A percentile compares a stretch with the other conserved stretches of the same genome.
These are phyloP conservation scores for Solanum bulbocastanum DNA, from an alignment of 257 asterid species.

Conservation along the genomic window DNA sequence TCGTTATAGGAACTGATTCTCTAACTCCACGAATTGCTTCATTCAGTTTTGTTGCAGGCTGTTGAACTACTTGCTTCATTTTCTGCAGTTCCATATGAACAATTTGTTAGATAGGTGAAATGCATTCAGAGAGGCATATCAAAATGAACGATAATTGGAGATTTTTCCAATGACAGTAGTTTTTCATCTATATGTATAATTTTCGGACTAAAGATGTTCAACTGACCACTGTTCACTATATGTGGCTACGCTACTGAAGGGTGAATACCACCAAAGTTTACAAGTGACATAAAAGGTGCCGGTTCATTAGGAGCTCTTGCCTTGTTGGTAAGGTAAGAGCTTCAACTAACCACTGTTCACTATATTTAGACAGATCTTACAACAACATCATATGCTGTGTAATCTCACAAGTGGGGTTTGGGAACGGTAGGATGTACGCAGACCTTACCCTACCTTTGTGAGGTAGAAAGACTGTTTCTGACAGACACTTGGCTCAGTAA, in stretches of 20 bases:
- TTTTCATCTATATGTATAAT: neutral
- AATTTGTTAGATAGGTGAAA: neutral
- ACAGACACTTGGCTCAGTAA: neutral
- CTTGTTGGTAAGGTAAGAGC: neutral
- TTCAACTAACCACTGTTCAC: neutral
- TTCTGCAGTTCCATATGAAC: slow-evolving; percentile 20
- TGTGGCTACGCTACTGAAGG: neutral
- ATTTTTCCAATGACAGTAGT: neutral
- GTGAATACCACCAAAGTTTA: neutral
- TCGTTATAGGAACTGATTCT: slow-evolving; percentile 21
- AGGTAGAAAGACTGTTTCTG: neutral
- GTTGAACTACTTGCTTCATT: slow-evolving; percentile 33
- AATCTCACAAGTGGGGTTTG: neutral
- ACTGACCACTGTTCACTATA: neutral
- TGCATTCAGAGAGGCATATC: neutral
- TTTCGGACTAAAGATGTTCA: neutral
- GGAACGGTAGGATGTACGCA: too few relatives aligned
- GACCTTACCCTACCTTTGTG: neutral
- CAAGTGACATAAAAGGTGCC: neutral
- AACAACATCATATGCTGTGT: too few relatives aligned
- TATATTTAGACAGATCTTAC: neutral
- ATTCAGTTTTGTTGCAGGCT: slow-evolving; percentile 19
- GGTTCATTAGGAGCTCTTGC: neutral
- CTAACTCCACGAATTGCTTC: slow-evolving; percentile 38
- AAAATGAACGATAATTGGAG: neutral